Evolutionary conservation across 2,329 filamentous ascomycete species (phyloP).

Genomic region (Pseudofabraea citricarpa): DNA sequence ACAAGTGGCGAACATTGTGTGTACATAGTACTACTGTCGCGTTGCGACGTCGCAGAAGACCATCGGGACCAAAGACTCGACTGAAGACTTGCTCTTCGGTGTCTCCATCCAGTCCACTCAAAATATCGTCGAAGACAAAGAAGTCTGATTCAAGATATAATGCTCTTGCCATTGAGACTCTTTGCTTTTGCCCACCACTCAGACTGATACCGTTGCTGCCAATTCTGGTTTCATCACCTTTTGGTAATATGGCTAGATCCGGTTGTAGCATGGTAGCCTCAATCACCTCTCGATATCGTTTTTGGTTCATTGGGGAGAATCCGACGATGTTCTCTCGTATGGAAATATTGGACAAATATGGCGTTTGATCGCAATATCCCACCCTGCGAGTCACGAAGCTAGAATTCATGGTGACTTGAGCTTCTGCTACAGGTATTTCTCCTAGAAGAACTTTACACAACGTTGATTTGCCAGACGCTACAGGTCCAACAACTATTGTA

Average conservation of each 20-base stretch:
- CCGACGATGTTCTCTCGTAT: conserved; percentile 35
- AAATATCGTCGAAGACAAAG: conserved; percentile 14
- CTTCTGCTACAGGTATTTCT: conserved; percentile 1
- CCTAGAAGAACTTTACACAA: conserved; percentile 17
- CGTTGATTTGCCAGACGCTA: conserved; percentile 21
- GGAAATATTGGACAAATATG: conserved; percentile 26
- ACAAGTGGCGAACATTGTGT: neutral
- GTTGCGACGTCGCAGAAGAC: neutral
- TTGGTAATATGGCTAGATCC: conserved; percentile 17
- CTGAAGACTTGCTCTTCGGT: conserved; percentile 10
- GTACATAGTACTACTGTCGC: neutral
- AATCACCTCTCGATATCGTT: conserved; percentile 28
- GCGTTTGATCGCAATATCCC: neutral
- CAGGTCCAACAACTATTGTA: conserved; percentile 16
- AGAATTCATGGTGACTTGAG: neutral
- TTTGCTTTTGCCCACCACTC: conserved; percentile 10
- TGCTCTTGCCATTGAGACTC: conserved; percentile 16
- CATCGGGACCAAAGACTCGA: conserved; percentile 4
- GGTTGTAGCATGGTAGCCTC: conserved; percentile 14
- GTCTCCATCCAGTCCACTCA: conserved; percentile 14
- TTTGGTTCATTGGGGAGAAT: conserved; percentile 28
- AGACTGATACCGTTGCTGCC: conserved; percentile 15
- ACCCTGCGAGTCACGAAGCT: too few species aligned
- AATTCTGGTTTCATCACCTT: conserved; percentile 20
- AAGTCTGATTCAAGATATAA: conserved; percentile 1